Base-by-base conservation (phyloP, 805 yeast genomes). In the Deakozyma indianensis region DNA sequence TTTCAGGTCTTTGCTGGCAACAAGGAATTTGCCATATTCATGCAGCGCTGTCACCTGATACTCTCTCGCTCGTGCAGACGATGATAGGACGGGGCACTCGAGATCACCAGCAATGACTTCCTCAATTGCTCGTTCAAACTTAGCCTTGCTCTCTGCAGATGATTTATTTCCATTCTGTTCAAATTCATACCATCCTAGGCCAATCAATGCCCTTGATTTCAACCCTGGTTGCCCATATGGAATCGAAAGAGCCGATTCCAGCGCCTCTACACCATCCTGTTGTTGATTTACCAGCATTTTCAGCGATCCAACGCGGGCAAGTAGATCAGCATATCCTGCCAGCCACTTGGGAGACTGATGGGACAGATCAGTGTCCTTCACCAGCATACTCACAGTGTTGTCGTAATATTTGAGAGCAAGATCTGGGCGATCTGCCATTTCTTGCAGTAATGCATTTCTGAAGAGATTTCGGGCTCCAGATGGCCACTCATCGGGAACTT, bases 291-390 rank as follows among this genome's bases (percentile, higher is more conserved):
- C 52, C 21, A 49, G 44, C 42, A 35, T 28, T 35, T 50, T 44
- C 11, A 55, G 52, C n/a, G 59, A 42, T 0, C 64, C 65, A 23
- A 56, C 45, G 16, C 59, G 48, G 16, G 60, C 54, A 43, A 58
- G 47, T 15, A 59, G 42, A 45, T 62, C 66, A 3, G 59, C 53
- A 47, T 62, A 62, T 3, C 63, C 64, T 1, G 56, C 50, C 7
- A 62, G 53, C 65, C 65, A 62, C 29, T 46, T 48, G 18, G 43
- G 47, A 16, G 54, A 47, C 44, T 60, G 57, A 4, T 45, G 43
- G 11, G 38, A 27, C 22, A 60, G 44, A 29, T 59, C 55, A 3
- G 53, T 48, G 23, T 42, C 29, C 2, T 44, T 23, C 9, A 55
- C 49, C 3, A 60, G 48, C 3, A 51, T 42, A 22, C 48, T 46